Conservation (phyloP, 495 filamentous ascomycete genomes). For the Xylaria flabelliformis region DNA sequence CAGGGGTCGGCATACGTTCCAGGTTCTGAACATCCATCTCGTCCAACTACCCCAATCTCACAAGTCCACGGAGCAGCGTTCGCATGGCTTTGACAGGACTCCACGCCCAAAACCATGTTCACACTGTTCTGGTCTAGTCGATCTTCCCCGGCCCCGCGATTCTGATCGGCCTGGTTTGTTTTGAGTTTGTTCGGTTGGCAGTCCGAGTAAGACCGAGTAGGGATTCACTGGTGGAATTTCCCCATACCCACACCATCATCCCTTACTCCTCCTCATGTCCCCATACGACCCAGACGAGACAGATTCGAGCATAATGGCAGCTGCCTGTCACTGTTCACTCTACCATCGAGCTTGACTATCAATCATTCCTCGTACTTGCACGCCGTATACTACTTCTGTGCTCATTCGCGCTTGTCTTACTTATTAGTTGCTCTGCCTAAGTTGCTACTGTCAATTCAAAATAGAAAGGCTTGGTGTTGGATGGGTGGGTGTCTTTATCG, state of each 20-base stretch:
- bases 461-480: background rate
- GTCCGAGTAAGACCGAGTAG: slow-evolving; percentile 2
- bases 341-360: background rate
- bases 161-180: background rate
- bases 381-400: background rate
- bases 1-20: slow-evolving; percentile 1
- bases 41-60: slow-evolving; percentile 12
- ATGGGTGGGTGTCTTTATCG: background rate
- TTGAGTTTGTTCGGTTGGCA: slow-evolving; percentile 1
- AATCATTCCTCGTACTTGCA: background rate
- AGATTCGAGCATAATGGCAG: slow-evolving; percentile 1
- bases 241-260: slow-evolving; percentile 22
- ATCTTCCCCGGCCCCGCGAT: background rate
- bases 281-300: background rate
- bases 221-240: slow-evolving; percentile 1
- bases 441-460: background rate
- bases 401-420: background rate
- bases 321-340: background rate
- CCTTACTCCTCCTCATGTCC: background rate
- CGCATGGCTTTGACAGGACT: slow-evolving; percentile 18
- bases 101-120: background rate
- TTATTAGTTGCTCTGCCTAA: background rate
- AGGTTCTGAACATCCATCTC: background rate
- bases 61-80: slow-evolving; percentile 20
- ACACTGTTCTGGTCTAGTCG: background rate